Evolutionary conservation across 495 filamentous ascomycete genomes (phyloP).

Genomic region (Alectoria sarmentosa): DNA sequence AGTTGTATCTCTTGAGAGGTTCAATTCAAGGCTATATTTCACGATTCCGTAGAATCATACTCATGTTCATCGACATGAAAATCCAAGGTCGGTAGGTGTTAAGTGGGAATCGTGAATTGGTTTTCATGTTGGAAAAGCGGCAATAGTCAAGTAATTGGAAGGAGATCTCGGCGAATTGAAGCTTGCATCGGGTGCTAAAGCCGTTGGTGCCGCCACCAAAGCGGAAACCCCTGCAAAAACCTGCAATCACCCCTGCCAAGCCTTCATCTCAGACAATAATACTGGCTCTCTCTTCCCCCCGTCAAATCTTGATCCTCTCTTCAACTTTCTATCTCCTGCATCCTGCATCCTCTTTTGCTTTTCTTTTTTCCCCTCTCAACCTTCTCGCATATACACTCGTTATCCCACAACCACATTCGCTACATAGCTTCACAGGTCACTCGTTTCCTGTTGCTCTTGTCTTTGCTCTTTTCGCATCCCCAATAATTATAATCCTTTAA

Average conservation of each 20-base stretch:
- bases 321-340: too few relatives aligned
- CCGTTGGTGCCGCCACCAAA: not conserved
- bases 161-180: not conserved
- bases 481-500: not conserved
- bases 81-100: too few relatives aligned
- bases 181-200: not conserved
- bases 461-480: not conserved
- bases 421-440: slow-evolving; percentile 1
- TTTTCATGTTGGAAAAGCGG: too few relatives aligned
- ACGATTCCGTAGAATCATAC: too few relatives aligned
- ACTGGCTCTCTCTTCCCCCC: not conserved
- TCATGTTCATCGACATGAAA: too few relatives aligned
- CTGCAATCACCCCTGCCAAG: slow-evolving; percentile 5
- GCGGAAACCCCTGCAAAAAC: not conserved
- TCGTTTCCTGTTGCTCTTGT: not conserved
- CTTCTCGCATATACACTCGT: not conserved
- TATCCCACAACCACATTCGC: not conserved
- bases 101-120: not conserved
- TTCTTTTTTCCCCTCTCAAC: not conserved
- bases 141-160: not conserved
- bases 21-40: too few relatives aligned
- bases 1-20: too few relatives aligned
- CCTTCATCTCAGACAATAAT: not conserved
- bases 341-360: not conserved
- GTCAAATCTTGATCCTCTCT: too few relatives aligned